Evolutionary conservation across 768 basidiomycete species (phyloP), one percentile per base, ranked within the genome.

Genomic region (Auriscalpium orientale): DNA sequence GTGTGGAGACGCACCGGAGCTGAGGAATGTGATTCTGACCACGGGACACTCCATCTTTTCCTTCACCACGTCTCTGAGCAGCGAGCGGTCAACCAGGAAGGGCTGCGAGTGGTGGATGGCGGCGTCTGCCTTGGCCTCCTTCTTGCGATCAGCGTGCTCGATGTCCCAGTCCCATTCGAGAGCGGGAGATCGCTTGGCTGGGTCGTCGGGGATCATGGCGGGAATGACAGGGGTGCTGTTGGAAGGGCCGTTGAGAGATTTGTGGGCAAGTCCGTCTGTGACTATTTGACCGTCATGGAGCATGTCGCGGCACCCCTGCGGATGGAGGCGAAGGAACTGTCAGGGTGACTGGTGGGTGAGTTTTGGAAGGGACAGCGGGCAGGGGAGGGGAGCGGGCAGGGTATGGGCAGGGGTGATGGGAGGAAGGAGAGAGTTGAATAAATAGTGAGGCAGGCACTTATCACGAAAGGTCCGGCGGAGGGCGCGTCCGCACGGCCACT

Each of bases 11-110:
- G 61, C 65, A 82, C 89, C 89, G 58, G 87, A 81, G 64, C 83
- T 89, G 22, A 93, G 69, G 64, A 91, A 93, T 37, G 67, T 70
- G 62, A 92, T 89, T 20, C 83, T 74, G 3, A 79, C 87, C 15
- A 91, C 88, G 21, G 84, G 81, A 13, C 75, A 69, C 20, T 72
- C 77, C 71, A 85, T 79, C 62, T 83, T 85, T 65, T 90, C 87
- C 48, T 81, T 75, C 8, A 92, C 83, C 45, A 92, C 83, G 60
- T 90, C 88, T 68, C 82, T 86, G 58, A 93, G 73, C 20, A 89
- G 75, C 54, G 77, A 77, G 54, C 90, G 72, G 69, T 92, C 91
- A 22, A 92, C 84, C 53, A 81, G 81, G 63, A 92, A 90, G 21
- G 86, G 86, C 6, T 76, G 77, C 10, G 77, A 73, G 36, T 79